These are phyloP conservation scores for Leptographium radiaticola DNA, from an alignment of 2,329 filamentous ascomycete species.

Conservation along the genomic window DNA sequence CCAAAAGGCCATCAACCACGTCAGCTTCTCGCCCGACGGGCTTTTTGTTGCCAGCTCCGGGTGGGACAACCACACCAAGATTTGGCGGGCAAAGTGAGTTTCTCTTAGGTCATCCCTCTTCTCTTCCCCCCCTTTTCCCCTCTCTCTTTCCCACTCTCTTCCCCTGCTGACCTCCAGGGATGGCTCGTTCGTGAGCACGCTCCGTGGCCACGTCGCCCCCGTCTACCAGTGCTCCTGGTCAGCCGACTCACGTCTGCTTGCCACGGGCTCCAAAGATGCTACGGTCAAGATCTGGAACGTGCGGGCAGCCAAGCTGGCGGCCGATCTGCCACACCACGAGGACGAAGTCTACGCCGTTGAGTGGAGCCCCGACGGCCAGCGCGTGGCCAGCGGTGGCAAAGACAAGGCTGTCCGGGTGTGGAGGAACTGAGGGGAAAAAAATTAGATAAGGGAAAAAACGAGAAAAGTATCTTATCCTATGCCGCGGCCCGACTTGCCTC, in stretches of 20 bases:
- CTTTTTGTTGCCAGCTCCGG: slow-evolving; percentile 73
- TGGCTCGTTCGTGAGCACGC: slow-evolving; percentile 70
- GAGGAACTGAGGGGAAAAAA: slow-evolving; percentile 35
- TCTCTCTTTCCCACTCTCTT: not conserved
- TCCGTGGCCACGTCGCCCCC: slow-evolving; percentile 77
- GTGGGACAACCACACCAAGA: slow-evolving; percentile 90
- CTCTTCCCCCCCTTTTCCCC: not conserved
- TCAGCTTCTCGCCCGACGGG: slow-evolving; percentile 86
- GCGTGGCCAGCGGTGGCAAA: slow-evolving; percentile 82
- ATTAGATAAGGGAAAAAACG: not conserved
- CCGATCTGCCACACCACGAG: slow-evolving; percentile 76
- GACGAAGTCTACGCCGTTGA: slow-evolving; percentile 92
- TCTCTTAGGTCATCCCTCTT: not conserved
- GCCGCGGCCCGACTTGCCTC: not conserved
- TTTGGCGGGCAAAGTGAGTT: slow-evolving; percentile 70
- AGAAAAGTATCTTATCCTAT: not conserved
- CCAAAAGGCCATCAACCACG: slow-evolving; percentile 93
- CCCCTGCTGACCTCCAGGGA: slow-evolving; percentile 26
- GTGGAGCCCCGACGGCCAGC: slow-evolving; percentile 83
- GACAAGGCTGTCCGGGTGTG: slow-evolving; percentile 67
- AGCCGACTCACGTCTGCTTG: slow-evolving; percentile 77
- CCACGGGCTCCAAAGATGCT: slow-evolving; percentile 81
- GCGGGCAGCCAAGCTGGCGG: slow-evolving; percentile 63
- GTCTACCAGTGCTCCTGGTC: slow-evolving; percentile 92
- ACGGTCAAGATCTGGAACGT: slow-evolving; percentile 95